Conservation (phyloP, 345 rosid species). For the Citrus glauca region DNA sequence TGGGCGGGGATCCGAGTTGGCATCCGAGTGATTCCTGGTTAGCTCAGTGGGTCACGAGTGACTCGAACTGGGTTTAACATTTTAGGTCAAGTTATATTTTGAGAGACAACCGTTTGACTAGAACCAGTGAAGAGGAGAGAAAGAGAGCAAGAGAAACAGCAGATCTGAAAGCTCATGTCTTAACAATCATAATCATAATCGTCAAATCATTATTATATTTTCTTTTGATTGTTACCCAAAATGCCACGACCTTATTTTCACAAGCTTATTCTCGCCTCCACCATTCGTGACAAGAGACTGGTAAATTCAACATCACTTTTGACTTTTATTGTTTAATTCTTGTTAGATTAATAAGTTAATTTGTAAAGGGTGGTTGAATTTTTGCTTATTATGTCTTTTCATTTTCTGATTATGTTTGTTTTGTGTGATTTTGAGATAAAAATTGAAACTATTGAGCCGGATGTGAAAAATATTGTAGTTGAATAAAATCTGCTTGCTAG, state of each 20-base stretch:
- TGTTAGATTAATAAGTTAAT: background rate
- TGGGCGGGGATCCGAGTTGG: conserved; percentile 12
- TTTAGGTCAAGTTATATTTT: conserved; percentile 26
- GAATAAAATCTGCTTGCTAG: background rate
- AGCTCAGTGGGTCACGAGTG: conserved; percentile 14
- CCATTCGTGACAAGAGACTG: conserved; percentile 66
- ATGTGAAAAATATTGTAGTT: background rate
- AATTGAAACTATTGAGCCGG: background rate
- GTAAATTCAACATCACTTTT: conserved; percentile 28
- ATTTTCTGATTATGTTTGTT: background rate
- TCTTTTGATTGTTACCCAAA: conserved; percentile 33
- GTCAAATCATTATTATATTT: conserved; percentile 32
- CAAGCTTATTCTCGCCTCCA: conserved; percentile 61
- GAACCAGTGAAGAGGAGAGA: conserved; percentile 7
- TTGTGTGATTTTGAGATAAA: background rate
- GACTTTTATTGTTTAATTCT: background rate
- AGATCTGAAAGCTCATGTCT: conserved; percentile 43
- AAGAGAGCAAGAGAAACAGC: conserved; percentile 18
- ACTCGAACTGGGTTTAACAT: conserved; percentile 20
- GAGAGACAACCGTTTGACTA: conserved; percentile 23
- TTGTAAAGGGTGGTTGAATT: background rate
- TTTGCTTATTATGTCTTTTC: conserved; percentile 4
- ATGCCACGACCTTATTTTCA: conserved; percentile 85
- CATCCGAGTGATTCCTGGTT: background rate
- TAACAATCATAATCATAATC: conserved; percentile 6